These are phyloP conservation scores for Prunus davidiana DNA, from an alignment of 306 rosid species.

Conservation along the genomic window DNA sequence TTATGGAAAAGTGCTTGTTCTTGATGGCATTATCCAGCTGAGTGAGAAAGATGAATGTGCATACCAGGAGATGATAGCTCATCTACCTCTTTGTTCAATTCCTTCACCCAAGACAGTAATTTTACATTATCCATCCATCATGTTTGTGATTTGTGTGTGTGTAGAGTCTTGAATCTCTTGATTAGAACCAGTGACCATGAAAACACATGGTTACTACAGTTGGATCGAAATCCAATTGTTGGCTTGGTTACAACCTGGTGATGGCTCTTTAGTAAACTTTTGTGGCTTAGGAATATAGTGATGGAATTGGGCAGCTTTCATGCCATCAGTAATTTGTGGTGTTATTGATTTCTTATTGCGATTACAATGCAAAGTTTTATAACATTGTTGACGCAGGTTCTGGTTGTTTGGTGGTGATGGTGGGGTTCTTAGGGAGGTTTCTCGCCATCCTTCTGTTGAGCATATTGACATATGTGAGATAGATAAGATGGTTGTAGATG, in stretches of 20 bases:
- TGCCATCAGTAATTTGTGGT: background rate
- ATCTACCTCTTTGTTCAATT: slow-evolving; percentile 96
- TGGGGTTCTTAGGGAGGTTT: slow-evolving; percentile 86
- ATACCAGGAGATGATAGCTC: slow-evolving; percentile 98
- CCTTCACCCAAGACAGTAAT: slow-evolving; percentile 73
- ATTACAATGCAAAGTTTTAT: background rate
- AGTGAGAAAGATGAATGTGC: slow-evolving; percentile 98
- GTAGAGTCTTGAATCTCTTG: background rate
- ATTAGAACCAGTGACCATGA: background rate
- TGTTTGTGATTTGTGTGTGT: background rate
- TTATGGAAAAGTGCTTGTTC: slow-evolving; percentile 94
- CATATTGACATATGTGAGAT: slow-evolving; percentile 96
- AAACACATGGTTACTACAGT: background rate
- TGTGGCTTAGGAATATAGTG: background rate
- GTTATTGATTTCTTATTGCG: background rate
- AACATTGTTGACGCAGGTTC: slow-evolving; percentile 51
- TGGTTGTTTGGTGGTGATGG: slow-evolving; percentile 99
- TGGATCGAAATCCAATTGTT: background rate
- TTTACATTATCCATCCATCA: slow-evolving; percentile 9
- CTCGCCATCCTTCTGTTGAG: slow-evolving; percentile 83
- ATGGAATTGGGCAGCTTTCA: background rate
- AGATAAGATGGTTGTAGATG: slow-evolving; percentile 96
- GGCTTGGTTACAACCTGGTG: background rate
- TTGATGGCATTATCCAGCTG: slow-evolving; percentile 95
- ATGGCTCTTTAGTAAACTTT: background rate